Conservation (phyloP, 2,329 filamentous ascomycete species). For the Ophiosphaerella narmari region DNA sequence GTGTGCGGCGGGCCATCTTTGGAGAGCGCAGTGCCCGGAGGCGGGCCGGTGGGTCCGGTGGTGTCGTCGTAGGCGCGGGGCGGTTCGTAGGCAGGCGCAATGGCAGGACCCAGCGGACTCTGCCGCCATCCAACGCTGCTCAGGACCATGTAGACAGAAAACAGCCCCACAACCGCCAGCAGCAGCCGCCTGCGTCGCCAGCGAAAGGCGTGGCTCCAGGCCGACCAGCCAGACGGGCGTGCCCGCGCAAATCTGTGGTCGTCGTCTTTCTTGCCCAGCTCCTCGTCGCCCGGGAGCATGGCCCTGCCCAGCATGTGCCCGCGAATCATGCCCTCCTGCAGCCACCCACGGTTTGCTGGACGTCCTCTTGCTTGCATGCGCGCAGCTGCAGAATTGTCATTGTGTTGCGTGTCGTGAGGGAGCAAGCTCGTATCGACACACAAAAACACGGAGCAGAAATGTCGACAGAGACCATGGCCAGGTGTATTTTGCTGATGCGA, state of each 20-base stretch:
- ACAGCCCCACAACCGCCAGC: constrained; percentile 43
- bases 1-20: constrained; percentile 23
- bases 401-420: constrained; percentile 4
- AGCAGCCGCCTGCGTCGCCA: constrained; percentile 58
- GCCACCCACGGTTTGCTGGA: constrained; percentile 29
- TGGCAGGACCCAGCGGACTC: constrained; percentile 5
- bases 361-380: constrained; percentile 29
- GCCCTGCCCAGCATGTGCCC: constrained; percentile 45
- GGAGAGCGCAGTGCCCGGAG: constrained; percentile 27
- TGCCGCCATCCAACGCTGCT: constrained; percentile 35
- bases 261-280: constrained; percentile 69
- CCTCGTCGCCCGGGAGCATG: constrained; percentile 61
- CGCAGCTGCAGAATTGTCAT: constrained; percentile 27
- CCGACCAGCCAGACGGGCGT: constrained; percentile 37
- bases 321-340: constrained; percentile 31
- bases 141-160: constrained; percentile 66
- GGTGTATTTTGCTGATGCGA: too few relatives aligned
- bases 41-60: constrained; percentile 32
- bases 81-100: neutral
- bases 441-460: too few relatives aligned
- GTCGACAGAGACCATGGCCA: too few relatives aligned
- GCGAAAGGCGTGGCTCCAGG: constrained; percentile 36
- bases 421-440: too few relatives aligned
- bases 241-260: constrained; percentile 54
- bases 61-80: constrained; percentile 13